Evolutionary conservation across 805 yeast genomes (phyloP).

Genomic region (Metschnikowia koreensis): DNA sequence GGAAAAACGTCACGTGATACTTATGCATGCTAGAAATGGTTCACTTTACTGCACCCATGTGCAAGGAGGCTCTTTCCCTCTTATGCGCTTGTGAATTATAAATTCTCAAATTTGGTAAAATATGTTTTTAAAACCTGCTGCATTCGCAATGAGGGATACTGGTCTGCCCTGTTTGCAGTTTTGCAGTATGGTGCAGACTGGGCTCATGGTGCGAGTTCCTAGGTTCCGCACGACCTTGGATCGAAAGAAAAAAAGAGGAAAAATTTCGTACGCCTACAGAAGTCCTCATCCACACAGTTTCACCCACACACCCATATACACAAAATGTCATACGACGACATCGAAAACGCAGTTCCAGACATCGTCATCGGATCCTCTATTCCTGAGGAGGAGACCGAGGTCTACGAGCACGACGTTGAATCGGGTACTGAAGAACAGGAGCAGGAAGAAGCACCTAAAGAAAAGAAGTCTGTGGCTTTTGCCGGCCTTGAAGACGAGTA

Average conservation of each 20-base stretch:
- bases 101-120: no score
- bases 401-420: constrained; percentile 54
- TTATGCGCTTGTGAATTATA: no score
- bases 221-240: constrained; percentile 8
- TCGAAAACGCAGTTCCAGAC: constrained; percentile 83
- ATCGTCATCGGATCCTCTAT: constrained; percentile 65
- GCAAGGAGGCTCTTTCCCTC: no score
- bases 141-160: no score
- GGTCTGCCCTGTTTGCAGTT: no score
- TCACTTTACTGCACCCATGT: no score
- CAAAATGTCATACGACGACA: constrained; percentile 67
- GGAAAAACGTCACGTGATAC: no score
- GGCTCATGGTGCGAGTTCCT: neutral
- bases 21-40: no score
- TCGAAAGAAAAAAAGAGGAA: constrained; percentile 7
- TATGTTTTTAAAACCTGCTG: no score
- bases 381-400: constrained; percentile 37
- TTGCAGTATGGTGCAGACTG: no score
- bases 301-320: constrained; percentile 12
- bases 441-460: constrained; percentile 34
- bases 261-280: constrained; percentile 7
- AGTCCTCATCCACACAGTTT: neutral
- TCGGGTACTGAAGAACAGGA: constrained; percentile 47
- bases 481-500: constrained; percentile 68
- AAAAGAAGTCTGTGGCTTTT: constrained; percentile 78